Base-by-base conservation (phyloP, 305 asterid species). In the Rubia tinctorum region DNA sequence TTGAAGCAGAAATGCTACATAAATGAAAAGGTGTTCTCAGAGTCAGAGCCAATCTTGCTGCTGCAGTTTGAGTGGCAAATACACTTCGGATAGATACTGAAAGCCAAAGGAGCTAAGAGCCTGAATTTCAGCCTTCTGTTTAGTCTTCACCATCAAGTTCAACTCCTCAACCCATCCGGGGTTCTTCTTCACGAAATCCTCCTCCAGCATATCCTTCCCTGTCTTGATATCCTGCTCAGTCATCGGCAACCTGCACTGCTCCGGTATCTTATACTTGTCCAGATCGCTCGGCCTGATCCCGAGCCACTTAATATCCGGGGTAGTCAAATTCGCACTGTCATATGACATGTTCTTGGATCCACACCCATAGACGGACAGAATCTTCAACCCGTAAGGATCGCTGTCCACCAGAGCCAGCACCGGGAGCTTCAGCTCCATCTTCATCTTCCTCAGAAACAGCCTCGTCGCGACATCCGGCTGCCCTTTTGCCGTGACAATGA, bases 61-160 rank as follows among this genome's bases (percentile, higher is more conserved):
- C 85, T 93, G 98, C 82, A 91, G 83, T 83, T 93, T 91, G 78
- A 93, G 79, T 1, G 98, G 97, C 88, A 93, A 73, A 83, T 93
- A 93, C 55, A 91, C 98, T 83, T 93, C 97, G 1, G 96, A 84
- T 65, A 91, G 91, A 78, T 93, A 93, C 86, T 91, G 98, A 80
- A 91, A 93, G 66, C 96, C 97, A 43, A 91, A 93, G 15, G 96
- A 80, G 84, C 97, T 93, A 86, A 93, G 71, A n/a, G 96, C 96
- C 90, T 93, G 97, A 82, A 91, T 93, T 63, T 93, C 98, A 4
- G 97, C 98, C 86, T 91, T 93, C 88, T 91, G 96, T 89, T 87
- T 93, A 27, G 91, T 82, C 79, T 91, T 93, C 79, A 93, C 97
- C 97, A 93, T 93, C 77, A 93, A 47, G 80, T 86, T 89, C 85